These are phyloP conservation scores for Apiospora phragmitis DNA, from an alignment of 2,329 filamentous ascomycete genomes.

Conservation along the genomic window DNA sequence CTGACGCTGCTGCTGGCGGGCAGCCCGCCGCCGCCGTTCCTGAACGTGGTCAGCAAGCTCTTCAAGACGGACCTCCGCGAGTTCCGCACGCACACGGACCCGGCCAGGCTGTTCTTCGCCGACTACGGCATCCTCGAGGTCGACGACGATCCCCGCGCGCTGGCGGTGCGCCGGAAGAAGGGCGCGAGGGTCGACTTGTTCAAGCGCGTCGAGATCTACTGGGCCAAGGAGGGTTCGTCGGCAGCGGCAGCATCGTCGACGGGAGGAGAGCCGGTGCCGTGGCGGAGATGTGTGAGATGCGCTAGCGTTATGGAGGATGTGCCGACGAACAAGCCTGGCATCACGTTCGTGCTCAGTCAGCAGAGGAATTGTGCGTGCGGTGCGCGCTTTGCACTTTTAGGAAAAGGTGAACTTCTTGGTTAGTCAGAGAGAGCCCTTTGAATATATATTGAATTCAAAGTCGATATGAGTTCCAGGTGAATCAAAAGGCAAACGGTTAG, in stretches of 20 bases:
- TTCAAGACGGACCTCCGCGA: conserved; percentile 60
- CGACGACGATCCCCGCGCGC: conserved; percentile 54
- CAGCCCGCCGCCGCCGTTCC: conserved; percentile 47
- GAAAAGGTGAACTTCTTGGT: conserved; percentile 15
- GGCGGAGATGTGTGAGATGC: conserved; percentile 59
- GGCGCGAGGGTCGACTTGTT: conserved; percentile 55
- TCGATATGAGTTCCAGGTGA: neutral
- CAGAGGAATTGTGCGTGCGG: conserved; percentile 57
- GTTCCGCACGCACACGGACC: conserved; percentile 62
- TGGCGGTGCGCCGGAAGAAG: conserved; percentile 38
- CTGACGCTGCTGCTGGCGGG: conserved; percentile 52
- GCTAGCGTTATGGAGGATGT: conserved; percentile 66
- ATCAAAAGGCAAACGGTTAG: neutral
- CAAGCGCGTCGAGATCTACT: conserved; percentile 58
- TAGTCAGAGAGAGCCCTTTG: neutral
- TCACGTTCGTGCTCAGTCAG: conserved; percentile 54
- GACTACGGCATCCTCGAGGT: conserved; percentile 71
- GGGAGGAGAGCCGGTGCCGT: conserved; percentile 24
- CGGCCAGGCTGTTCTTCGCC: conserved; percentile 69
- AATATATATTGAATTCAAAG: neutral
- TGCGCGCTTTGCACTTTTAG: conserved; percentile 51
- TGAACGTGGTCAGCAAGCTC: conserved; percentile 63
- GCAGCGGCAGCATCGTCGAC: conserved; percentile 4
- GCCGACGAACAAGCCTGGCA: conserved; percentile 44
- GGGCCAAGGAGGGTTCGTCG: conserved; percentile 27